Base-by-base conservation (phyloP, 2,329 filamentous ascomycete species). In the Hymenotorrendiella dingleyae region DNA sequence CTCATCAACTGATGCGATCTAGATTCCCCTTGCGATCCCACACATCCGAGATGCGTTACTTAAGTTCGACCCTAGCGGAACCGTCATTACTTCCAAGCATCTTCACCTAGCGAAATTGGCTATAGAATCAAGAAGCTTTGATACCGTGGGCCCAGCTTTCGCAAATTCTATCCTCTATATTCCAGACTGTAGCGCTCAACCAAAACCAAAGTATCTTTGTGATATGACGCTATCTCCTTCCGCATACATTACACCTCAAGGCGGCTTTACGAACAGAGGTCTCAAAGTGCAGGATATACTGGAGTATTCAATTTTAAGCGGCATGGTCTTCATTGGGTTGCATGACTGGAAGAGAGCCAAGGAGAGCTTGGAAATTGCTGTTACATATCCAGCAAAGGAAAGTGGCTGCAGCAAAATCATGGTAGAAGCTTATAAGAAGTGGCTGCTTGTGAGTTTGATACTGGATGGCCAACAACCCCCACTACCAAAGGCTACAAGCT, bases 381-480 rank as follows among this genome's bases (percentile, higher is more conserved):
- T 94, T 26, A 76, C 81, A 3, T 80, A 82, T 44, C 86, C 89
- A 1, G 70, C 73, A 0, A 71, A 69, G 39, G 81, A 80, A 16
- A 68, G 72, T 23, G 72, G 78, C 26, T 71, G 79, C 10, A 91
- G 83, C 62, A 82, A 80, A 60, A 73, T 94, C 38, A 93, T 93
- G 84, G 71, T 85, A 4, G 88, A 95, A 52, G 86, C 87, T 5
- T 91, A 94, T 70, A 94, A 91, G 67, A 94, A 91, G 64, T 96
- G 88, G 85, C 61, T 94, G 7, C 67, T 98, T 12, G 74, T 89
- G 8, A 79, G 80, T 40, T 71, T 96, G 42, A 68, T 98, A 14
- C 71, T 77, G 6, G 68, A 80, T 40, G 90, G 89, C 52, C 76
- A 71, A 55, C 68, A 70, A 4, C 66, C 68, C 2, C 53, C 64